Evolutionary conservation across 176 grass and related monocot species (phyloP).

Genomic region (Juncus effusus): DNA sequence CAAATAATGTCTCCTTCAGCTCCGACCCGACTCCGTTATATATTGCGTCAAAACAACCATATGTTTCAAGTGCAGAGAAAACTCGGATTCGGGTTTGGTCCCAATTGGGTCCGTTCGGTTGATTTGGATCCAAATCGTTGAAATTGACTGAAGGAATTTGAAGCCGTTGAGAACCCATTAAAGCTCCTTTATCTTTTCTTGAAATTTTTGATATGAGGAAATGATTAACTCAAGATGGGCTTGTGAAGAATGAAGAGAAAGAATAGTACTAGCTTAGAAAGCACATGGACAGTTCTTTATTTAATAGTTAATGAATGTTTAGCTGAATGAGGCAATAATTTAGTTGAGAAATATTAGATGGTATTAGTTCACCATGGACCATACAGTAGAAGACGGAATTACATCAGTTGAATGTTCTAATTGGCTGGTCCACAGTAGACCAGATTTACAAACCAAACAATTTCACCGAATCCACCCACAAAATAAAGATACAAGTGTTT

Average conservation of each 20-base stretch:
- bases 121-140: slow-evolving; percentile 13
- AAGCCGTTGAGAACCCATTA: slow-evolving; percentile 4
- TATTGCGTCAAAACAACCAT: slow-evolving; percentile 40
- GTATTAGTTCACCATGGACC: no score
- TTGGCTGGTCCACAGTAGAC: no score
- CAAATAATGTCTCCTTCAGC: slow-evolving; percentile 34
- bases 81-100: slow-evolving; percentile 26
- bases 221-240: not conserved
- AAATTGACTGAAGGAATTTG: slow-evolving; percentile 20
- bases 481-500: no score
- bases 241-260: not conserved
- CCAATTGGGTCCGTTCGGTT: slow-evolving; percentile 32
- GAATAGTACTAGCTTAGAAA: not conserved
- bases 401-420: no score
- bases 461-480: no score
- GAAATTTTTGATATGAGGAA: slow-evolving; percentile 1
- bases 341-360: no score
- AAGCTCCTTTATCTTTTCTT: not conserved
- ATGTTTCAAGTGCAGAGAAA: slow-evolving; percentile 33
- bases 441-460: no score
- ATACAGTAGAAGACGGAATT: no score
- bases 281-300: no score
- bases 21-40: slow-evolving; percentile 33
- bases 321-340: no score
- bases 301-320: no score